Base-by-base conservation (phyloP, 176 grass and related monocot species). In the Chloris gayana region DNA sequence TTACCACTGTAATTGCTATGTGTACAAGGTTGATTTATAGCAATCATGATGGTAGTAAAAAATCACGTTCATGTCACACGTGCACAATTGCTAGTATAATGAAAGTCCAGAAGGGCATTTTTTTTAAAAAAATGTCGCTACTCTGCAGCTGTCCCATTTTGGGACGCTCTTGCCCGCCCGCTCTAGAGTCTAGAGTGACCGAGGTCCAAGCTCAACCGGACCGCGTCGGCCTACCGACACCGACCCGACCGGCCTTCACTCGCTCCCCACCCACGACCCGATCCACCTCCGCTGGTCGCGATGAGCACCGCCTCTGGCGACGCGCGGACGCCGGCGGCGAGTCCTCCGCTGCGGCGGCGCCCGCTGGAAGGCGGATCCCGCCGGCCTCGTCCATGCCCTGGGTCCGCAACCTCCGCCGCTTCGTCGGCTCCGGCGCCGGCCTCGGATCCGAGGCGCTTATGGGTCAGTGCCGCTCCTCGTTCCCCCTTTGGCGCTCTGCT, bases 371-470 rank as follows among this genome's bases (percentile, higher is more conserved):
- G 84, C 88, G 89, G 87, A 95, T 98, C 82, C 96, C 95, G 31
- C 86, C 84, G 32, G 92, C 92, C 17, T 94, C 92, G 2, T 98
- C 96, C 50, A 95, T 93, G 96, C 92, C 88, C 6, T 98, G 92
- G 96, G 96, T 95, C 64, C 88, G 92, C 67, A 98, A 98, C 75
- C 92, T 98, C 72, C 92, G 96, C 61, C 92, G 86, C 51, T 98
- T 91, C 90, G 88, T 98, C 72, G 96, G 96, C 82, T 77, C 88
- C 53, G 96, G 96, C 42, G 62, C 92, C 57, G 88, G 88, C 54
- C 96, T 98, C 67, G 90, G 92, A 87, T 99, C 92, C 54, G 96
- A 99, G 86, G 88, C 92, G 29, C 90, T 91, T 33, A 95, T 95
- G 96, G 96, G 96, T 98, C 53, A 86, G 90, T 79, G 22, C 35